Evolutionary conservation across 768 basidiomycete species (phyloP).

Genomic region (Leucosporidium yakuticum): DNA sequence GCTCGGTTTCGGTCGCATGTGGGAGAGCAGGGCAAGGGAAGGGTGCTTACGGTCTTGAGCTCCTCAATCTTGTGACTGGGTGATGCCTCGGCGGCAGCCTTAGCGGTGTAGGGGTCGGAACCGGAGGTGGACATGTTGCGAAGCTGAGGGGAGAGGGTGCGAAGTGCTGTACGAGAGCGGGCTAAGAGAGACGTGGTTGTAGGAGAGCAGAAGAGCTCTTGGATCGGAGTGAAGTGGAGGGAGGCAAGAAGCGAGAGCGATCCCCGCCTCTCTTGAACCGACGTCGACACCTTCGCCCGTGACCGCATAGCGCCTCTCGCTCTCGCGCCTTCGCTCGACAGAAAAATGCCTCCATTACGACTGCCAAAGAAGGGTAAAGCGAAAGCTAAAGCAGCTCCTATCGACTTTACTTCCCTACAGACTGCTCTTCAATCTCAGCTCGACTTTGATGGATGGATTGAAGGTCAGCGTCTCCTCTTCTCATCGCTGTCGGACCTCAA

Average conservation of each 20-base stretch:
- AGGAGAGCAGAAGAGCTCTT: no score
- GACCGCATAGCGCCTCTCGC: no score
- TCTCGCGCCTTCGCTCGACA: neutral
- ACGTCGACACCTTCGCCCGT: no score
- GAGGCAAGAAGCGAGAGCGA: no score
- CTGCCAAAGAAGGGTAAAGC: slow-evolving; percentile 13
- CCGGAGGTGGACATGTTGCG: neutral
- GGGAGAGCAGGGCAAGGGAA: no score
- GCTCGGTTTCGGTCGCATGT: no score
- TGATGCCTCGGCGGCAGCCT: slow-evolving; percentile 20
- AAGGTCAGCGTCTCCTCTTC: slow-evolving; percentile 6
- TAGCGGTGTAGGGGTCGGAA: slow-evolving; percentile 31
- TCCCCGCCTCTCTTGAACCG: no score
- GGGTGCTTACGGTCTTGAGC: neutral
- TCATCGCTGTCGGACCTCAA: no score
- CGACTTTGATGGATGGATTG: slow-evolving; percentile 21
- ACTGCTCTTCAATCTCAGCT: neutral
- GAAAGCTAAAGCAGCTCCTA: slow-evolving; percentile 13
- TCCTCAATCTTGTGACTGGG: slow-evolving; percentile 23
- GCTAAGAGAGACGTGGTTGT: no score
- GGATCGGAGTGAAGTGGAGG: no score
- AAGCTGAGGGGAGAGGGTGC: no score
- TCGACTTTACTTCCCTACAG: neutral
- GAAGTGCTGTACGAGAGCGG: no score
- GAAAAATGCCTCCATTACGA: neutral